A percentile compares a stretch with the other conserved stretches of the same genome.
Evolutionary conservation across 371 early-diverging fungal genomes (phyloP).

Genomic region (Mortierella sp.): DNA sequence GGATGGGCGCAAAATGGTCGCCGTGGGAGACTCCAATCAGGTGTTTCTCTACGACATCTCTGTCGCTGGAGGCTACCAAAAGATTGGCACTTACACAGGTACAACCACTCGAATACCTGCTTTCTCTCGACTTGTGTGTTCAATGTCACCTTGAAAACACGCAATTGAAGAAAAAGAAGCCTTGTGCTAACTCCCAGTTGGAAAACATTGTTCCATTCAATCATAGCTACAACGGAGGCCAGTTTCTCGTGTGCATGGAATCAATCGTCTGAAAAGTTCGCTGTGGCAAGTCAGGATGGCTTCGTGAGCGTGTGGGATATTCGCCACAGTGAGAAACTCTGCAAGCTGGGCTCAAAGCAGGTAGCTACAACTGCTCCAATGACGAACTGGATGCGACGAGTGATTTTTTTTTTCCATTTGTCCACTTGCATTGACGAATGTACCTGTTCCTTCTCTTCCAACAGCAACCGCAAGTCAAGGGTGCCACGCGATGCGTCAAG

Average conservation of each 20-base stretch:
- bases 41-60: constrained; percentile 84
- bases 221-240: constrained; percentile 64
- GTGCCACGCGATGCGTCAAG: constrained; percentile 88
- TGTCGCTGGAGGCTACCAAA: constrained; percentile 70
- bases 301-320: constrained; percentile 86
- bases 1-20: constrained; percentile 84
- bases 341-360: constrained; percentile 63
- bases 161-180: neutral
- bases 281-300: constrained; percentile 88
- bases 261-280: constrained; percentile 79
- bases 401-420: neutral
- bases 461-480: constrained; percentile 76
- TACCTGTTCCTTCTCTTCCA: neutral
- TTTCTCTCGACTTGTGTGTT: neutral
- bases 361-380: constrained; percentile 21
- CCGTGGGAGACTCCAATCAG: constrained; percentile 90
- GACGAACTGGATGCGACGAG: neutral
- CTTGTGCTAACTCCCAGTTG: neutral
- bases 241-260: constrained; percentile 89
- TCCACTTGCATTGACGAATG: neutral
- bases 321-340: constrained; percentile 66
- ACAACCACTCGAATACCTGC: constrained; percentile 10
- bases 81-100: constrained; percentile 76
- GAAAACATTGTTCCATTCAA: neutral
- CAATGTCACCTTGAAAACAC: neutral